These are phyloP conservation scores for Chromosphaera perkinsii DNA, from an alignment of 208 protist species.

Conservation along the genomic window DNA sequence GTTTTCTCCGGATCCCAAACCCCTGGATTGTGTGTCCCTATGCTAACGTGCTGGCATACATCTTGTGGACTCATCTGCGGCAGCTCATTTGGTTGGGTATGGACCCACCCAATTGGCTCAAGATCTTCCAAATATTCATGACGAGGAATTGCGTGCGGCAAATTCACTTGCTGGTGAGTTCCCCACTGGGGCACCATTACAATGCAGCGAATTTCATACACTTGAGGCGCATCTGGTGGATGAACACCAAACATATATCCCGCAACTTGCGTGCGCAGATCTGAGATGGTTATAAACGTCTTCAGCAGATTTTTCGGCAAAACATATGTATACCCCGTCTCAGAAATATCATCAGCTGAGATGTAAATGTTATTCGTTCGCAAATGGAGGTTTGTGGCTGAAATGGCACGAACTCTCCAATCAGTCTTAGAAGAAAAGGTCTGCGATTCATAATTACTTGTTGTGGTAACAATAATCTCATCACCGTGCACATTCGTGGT, in stretches of 20 bases:
- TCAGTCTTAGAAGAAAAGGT: conserved; percentile 74
- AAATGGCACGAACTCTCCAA: conserved; percentile 85
- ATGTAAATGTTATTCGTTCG: conserved; percentile 90
- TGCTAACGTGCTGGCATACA: conserved; percentile 69
- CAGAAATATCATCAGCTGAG: conserved; percentile 68
- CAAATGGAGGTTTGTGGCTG: conserved; percentile 80
- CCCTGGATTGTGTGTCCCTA: conserved; percentile 67
- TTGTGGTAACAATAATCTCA: conserved; percentile 79
- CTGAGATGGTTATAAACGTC: conserved; percentile 78
- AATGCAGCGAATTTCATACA: conserved; percentile 85
- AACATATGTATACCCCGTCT: conserved; percentile 81
- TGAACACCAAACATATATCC: conserved; percentile 81
- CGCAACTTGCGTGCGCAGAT: conserved; percentile 84
- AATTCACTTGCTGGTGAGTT: conserved; percentile 66
- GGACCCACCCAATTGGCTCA: conserved; percentile 88
- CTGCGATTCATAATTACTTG: conserved; percentile 76
- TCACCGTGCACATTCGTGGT: conserved; percentile 82
- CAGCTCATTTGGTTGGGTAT: conserved; percentile 83
- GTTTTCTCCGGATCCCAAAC: conserved; percentile 73
- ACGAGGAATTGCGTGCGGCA: conserved; percentile 74
- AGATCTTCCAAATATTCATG: conserved; percentile 75
- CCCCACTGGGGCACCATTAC: conserved; percentile 88
- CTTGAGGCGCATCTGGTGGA: conserved; percentile 75
- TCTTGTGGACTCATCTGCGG: conserved; percentile 74
- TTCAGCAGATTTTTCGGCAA: conserved; percentile 90